Evolutionary conservation across 257 asterid species (phyloP).

Genomic region (Solanum boliviense): DNA sequence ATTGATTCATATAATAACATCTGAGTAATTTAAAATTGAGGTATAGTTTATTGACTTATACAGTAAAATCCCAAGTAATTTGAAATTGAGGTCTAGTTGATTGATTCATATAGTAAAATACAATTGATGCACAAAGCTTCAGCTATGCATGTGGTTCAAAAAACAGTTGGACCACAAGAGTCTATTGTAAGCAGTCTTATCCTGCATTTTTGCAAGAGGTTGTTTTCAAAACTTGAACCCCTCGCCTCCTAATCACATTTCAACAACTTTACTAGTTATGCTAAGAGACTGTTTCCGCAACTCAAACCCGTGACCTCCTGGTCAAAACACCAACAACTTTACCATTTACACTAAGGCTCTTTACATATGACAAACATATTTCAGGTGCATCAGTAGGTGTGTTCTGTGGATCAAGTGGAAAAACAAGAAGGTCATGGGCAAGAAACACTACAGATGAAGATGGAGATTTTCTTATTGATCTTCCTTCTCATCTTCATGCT

Average conservation of each 20-base stretch:
- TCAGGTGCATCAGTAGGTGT: slow-evolving; percentile 54
- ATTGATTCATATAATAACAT: background rate
- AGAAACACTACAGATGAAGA: slow-evolving; percentile 34
- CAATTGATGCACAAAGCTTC: background rate
- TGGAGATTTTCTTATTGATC: slow-evolving; percentile 48
- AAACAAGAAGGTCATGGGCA: slow-evolving; percentile 17
- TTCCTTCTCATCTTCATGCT: slow-evolving; percentile 77
- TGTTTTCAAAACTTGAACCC: background rate
- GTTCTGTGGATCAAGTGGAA: slow-evolving; percentile 20
- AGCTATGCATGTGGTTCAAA: rapidly evolving
- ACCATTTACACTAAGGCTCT: background rate
- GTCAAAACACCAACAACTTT: background rate
- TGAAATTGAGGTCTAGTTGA: background rate
- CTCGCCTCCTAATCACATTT: background rate
- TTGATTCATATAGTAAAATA: background rate
- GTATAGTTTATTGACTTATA: background rate
- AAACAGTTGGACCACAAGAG: too few relatives aligned
- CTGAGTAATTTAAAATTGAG: background rate
- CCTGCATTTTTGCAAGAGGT: background rate
- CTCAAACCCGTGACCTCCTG: background rate
- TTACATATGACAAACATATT: background rate
- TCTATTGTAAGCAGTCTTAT: background rate
- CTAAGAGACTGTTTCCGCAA: background rate
- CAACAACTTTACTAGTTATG: background rate
- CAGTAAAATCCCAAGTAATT: rapidly evolving